Base-by-base conservation (phyloP, 305 asterid species). In the Solanum hybrid region DNA sequence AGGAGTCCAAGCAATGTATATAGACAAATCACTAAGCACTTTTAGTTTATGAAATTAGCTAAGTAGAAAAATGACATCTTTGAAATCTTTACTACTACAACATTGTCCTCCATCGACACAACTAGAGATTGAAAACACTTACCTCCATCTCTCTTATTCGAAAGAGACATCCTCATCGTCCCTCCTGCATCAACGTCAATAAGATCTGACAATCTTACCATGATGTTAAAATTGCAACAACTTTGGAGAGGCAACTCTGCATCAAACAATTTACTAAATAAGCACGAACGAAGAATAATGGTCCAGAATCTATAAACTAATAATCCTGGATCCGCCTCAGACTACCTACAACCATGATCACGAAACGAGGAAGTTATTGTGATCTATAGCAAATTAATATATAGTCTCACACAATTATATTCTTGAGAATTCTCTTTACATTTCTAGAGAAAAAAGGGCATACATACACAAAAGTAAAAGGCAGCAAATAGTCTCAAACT, bases 141-240 rank as follows among this genome's bases (percentile, higher is more conserved):
- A 94, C 99, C 98, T 27, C 64, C 94, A 87, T 87, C 89, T 91
- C 91, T 92, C 90, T 92, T 93, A 77, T 92, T 93, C n/a, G 91
- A 86, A 71, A 89, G 89, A 91, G 92, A 92, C 92, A 95, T 95
- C 90, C 92, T 94, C 26, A 96, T 95, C 94, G 92, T 95, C 93
- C 90, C 92, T 92, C 90, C 31, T 45, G 35, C 87, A 51, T 84
- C 5, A 29, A 84, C 73, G 8, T 45, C 40, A 51, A 84, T 84
- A 64, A 84, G 87, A 84, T 84, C 87, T 0, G 29, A 84, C 29
- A 84, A 84, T 84, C 87, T 84, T 10, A 84, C 87, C 73, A 84
- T 82, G 7, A 36, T n/a, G 22, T 36, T 12, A 37, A 34, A 77
- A 19, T 22, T 77, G 5, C 60, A 78, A 3, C 1, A n/a, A 36